These are phyloP conservation scores for Calonectria hawksworthii DNA, from an alignment of 2,329 filamentous ascomycete genomes.

Conservation along the genomic window DNA sequence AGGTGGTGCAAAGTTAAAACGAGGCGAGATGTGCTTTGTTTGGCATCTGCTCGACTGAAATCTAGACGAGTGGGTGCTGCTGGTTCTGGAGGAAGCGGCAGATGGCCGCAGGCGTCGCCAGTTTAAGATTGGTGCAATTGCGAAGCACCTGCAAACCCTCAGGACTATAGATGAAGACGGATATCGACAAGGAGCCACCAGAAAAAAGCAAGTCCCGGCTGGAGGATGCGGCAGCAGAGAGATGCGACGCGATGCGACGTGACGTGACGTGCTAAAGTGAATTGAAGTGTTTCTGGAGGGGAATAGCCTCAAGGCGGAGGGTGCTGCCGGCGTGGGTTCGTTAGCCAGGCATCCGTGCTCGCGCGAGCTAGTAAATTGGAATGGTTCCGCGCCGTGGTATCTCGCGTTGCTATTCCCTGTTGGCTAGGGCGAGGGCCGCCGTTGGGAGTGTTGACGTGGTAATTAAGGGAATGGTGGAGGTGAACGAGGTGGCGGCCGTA, in stretches of 20 bases:
- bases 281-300: background rate
- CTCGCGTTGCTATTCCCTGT: background rate
- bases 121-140: background rate
- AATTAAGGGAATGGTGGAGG: constrained; percentile 2
- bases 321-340: background rate
- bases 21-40: constrained; percentile 32
- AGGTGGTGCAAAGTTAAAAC: constrained; percentile 44
- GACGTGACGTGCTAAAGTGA: background rate
- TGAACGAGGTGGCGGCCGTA: background rate
- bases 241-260: constrained; percentile 1
- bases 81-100: constrained; percentile 28
- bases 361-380: background rate
- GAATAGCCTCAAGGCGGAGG: background rate
- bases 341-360: background rate
- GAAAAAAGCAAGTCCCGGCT: background rate
- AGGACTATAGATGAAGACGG: background rate
- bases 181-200: background rate
- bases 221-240: background rate
- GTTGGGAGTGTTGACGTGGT: background rate
- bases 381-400: constrained; percentile 8
- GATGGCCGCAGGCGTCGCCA: constrained; percentile 35
- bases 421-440: background rate
- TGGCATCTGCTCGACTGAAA: constrained; percentile 21
- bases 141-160: background rate
- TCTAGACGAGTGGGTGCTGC: constrained; percentile 28